Evolutionary conservation across 2,329 filamentous ascomycete species (phyloP), one percentile per base, ranked within the genome.

Genomic region (Trichoderma oligosporum): DNA sequence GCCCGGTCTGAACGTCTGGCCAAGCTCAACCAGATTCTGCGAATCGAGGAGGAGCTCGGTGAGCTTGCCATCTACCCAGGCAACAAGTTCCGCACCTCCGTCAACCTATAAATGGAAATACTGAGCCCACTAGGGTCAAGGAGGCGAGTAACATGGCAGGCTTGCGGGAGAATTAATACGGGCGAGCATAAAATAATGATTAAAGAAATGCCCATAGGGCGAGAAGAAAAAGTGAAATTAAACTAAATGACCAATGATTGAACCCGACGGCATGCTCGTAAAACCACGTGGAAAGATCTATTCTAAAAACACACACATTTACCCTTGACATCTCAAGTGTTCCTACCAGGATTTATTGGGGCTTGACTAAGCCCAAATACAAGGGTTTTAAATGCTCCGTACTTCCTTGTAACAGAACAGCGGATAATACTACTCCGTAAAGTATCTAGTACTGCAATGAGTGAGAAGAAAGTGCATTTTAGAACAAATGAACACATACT

Each of bases 11-110:
- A 99, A 85, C 92, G 94, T 82, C 85, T 97, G 67, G 94, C 94
- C 77, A 99, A 99, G 86, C 89, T 99, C 74, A 99, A 99, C 89
- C 94, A 99, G 84, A 96, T 99, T 72, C 89, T 99, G 72, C 91
- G 94, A 73, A 99, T 99, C 69, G 94, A 99, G 85, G 94, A 99
- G 82, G 94, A 99, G 84, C 88, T 99, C 64, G 92, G 92, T 68
- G 83, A 86, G 70, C 87, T 94, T 70, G 94, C 93, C 67, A 73
- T 97, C 78, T 99, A 93, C 74, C 92, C 93, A 67, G 94, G 94
- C 67, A 78, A 82, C 72, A 91, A 91, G 73, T 99, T 97, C 90
- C 89, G 93, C 81, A 91, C 79, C 68, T 79, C 93, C 63, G 87
- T 97, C 70, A 92, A 89, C 81, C 76, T 97, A 78, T 96, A 90